Conservation (phyloP, 352 stramenopile genomes). For the Aphanomyces invadans region DNA sequence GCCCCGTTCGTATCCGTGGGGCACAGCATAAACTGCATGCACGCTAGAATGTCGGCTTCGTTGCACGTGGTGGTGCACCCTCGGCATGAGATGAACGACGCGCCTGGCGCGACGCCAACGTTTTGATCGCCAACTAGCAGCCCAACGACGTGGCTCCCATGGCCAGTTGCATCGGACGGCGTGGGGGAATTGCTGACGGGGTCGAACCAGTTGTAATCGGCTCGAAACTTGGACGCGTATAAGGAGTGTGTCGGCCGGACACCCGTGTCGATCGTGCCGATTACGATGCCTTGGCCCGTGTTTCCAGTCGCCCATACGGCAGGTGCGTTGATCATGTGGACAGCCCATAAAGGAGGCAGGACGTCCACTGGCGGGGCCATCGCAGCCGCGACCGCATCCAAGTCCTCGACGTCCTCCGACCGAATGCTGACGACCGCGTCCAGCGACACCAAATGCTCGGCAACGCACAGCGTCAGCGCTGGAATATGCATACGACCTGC, state of each 20-base stretch:
- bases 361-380: not conserved
- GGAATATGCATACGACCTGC: slow-evolving; percentile 2
- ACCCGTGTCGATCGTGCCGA: slow-evolving; percentile 57
- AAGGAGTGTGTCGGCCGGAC: slow-evolving; percentile 42
- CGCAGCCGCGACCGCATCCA: not conserved
- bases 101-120: slow-evolving; percentile 45
- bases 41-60: slow-evolving; percentile 40
- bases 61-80: slow-evolving; percentile 41
- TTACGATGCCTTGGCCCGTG: slow-evolving; percentile 41
- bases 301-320: slow-evolving; percentile 40
- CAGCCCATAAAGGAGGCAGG: slow-evolving; percentile 27
- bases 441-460: not conserved
- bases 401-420: not conserved
- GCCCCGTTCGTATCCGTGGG: slow-evolving; percentile 38
- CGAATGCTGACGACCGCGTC: not conserved
- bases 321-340: slow-evolving; percentile 34
- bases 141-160: slow-evolving; percentile 48
- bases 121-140: slow-evolving; percentile 39
- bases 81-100: slow-evolving; percentile 54
- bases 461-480: slow-evolving; percentile 16
- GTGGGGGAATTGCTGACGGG: slow-evolving; percentile 30
- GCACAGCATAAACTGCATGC: slow-evolving; percentile 66
- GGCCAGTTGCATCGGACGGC: slow-evolving; percentile 44
- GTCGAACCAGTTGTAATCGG: slow-evolving; percentile 55
- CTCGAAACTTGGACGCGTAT: slow-evolving; percentile 36